Evolutionary conservation across 148 eudicot species (phyloP).

Genomic region (Rheum nobile): DNA sequence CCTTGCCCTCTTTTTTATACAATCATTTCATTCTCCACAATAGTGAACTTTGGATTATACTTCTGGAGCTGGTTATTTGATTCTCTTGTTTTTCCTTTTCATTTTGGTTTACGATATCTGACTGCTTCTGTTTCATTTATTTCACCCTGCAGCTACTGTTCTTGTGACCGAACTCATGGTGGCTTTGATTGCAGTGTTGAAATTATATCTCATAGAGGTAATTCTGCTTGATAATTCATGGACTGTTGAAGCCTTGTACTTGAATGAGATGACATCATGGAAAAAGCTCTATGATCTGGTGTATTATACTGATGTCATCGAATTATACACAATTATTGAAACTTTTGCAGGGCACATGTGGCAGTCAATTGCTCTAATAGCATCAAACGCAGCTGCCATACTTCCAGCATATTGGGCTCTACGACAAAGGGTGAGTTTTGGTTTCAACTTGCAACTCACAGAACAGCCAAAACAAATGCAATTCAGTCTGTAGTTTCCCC

Average conservation of each 20-base stretch:
- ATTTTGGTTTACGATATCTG: background rate
- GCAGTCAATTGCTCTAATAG: slow-evolving; percentile 80
- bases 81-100: background rate
- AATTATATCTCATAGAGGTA: slow-evolving; percentile 68
- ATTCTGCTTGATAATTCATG: background rate
- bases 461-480: background rate
- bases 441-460: background rate
- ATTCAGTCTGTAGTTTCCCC: background rate
- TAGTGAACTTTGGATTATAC: background rate
- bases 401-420: slow-evolving; percentile 94
- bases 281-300: background rate
- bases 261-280: background rate
- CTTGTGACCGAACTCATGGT: slow-evolving; percentile 80
- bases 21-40: background rate
- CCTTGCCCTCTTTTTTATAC: background rate
- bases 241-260: background rate
- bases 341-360: slow-evolving; percentile 66
- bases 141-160: slow-evolving; percentile 50
- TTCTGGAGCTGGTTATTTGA: background rate
- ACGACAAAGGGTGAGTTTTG: slow-evolving; percentile 48
- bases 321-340: slow-evolving; percentile 8
- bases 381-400: slow-evolving; percentile 86
- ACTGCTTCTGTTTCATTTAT: background rate
- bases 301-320: background rate
- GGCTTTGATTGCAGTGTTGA: slow-evolving; percentile 87